These are phyloP conservation scores for Ascochyta rabiei DNA, from an alignment of 2,329 filamentous ascomycete species.

Conservation along the genomic window DNA sequence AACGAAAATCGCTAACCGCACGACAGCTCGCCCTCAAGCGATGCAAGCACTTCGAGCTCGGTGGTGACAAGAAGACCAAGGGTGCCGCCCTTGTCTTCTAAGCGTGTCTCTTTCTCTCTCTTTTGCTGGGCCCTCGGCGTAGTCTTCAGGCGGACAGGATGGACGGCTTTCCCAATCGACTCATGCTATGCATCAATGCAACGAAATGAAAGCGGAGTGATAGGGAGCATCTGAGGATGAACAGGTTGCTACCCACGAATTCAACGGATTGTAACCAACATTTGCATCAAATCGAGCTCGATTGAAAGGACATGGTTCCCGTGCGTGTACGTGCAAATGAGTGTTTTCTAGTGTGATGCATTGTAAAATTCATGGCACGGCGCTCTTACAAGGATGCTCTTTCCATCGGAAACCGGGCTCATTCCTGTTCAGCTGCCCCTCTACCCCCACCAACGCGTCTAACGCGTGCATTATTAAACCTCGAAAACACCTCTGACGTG, in stretches of 20 bases:
- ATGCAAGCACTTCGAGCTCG: slow-evolving; percentile 99
- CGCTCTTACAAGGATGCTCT: too few species aligned
- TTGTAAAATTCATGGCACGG: not conserved
- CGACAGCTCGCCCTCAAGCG: slow-evolving; percentile 97
- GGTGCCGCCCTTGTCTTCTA: slow-evolving; percentile 99
- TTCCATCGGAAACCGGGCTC: not conserved
- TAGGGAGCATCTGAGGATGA: slow-evolving; percentile 39
- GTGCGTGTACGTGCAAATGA: not conserved
- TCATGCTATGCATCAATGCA: slow-evolving; percentile 39
- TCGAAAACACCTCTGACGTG: slow-evolving; percentile 2
- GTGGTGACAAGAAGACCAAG: slow-evolving; percentile 99
- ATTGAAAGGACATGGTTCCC: slow-evolving; percentile 37
- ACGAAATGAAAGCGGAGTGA: slow-evolving; percentile 37
- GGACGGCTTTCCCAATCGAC: slow-evolving; percentile 45
- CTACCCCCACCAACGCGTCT: slow-evolving; percentile 31
- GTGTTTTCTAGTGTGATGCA: not conserved
- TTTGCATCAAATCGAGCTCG: slow-evolving; percentile 50
- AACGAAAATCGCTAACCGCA: slow-evolving; percentile 41
- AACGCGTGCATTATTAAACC: slow-evolving; percentile 11
- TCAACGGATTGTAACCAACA: slow-evolving; percentile 48
- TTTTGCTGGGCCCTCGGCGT: slow-evolving; percentile 49
- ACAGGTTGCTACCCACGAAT: slow-evolving; percentile 43
- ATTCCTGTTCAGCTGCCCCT: slow-evolving; percentile 28
- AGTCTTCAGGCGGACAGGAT: slow-evolving; percentile 45
- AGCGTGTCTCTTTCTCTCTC: slow-evolving; percentile 60